Evolutionary conservation across 345 rosid genomes (phyloP), one percentile per base, ranked within the genome.

Genomic region (Ailanthus altissimus): DNA sequence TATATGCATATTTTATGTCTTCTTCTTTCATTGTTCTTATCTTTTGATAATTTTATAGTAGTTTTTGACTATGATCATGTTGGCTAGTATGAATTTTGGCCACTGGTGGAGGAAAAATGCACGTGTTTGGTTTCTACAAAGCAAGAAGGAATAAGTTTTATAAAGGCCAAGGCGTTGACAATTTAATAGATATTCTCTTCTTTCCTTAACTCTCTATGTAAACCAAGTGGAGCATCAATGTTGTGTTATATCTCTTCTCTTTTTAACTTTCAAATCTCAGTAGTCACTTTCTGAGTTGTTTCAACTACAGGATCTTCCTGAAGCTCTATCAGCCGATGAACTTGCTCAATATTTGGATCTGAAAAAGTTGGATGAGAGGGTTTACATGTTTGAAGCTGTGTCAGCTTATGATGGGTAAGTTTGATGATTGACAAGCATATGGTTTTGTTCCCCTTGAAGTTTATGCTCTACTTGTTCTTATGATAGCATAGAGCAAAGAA

Each of bases 321-420:
- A 86, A 49, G 97, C 99, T 82, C 92, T 85, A 69, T 88, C 97
- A 8, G 88, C 94, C 40, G 99, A 97, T 63, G 97, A 97, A 82
- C 87, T 97, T 9, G 92, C 88, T 56, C 85, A 86, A 63, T 97
- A 94, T 79, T 82, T 97, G 42, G 98, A 97, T 83, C 94, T 97
- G 25, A 97, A 94, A 85, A 97, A 97, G 82, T 79, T 97, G 84
- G 98, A 94, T 28, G 93, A 92, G 81, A 89, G 99, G 84, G 91
- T 90, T 81, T 94, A 83, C 87, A 92, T 87, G 93, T 91, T 91
- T 59, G 98, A 97, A 86, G 99, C 98, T 68, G 94, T 88, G 77
- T 97, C 99, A 54, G 93, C 90, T 64, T 86, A 85, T 80, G 98
- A 97, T 74, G 98, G 98, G 99, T 97, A 78, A 83, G 91, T 82